Evolutionary conservation across 164 flowering plant genomes (phyloP).

Genomic region (Nymphaea colorata): DNA sequence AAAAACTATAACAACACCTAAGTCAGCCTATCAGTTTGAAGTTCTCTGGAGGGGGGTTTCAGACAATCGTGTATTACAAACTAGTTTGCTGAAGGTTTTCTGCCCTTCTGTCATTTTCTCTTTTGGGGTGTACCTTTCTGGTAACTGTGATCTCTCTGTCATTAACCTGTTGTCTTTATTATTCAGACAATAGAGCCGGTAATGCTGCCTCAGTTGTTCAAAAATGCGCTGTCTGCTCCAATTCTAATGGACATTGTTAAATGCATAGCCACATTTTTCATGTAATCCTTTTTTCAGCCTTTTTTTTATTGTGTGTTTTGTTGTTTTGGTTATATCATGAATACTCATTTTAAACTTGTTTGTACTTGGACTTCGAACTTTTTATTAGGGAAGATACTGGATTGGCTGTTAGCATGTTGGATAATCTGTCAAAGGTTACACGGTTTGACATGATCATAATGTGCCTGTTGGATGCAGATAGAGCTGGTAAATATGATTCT

Average conservation of each 20-base stretch:
- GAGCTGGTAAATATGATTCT: slow-evolving; percentile 10
- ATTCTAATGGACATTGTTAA: slow-evolving; percentile 58
- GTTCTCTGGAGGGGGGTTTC: slow-evolving; percentile 74
- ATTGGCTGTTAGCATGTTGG: slow-evolving; percentile 47
- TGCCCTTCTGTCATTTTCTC: background rate
- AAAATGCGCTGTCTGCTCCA: slow-evolving; percentile 70
- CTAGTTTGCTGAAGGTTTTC: slow-evolving; percentile 63
- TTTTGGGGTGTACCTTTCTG: background rate
- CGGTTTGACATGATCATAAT: slow-evolving; percentile 79
- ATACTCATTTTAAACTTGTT: background rate
- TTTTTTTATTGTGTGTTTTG: background rate
- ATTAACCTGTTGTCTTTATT: background rate
- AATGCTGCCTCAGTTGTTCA: slow-evolving; percentile 66
- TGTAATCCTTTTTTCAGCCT: slow-evolving; percentile 26
- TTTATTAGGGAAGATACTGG: slow-evolving; percentile 65
- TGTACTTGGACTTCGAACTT: background rate
- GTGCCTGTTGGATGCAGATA: slow-evolving; percentile 66
- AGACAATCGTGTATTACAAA: slow-evolving; percentile 59
- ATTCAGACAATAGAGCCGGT: slow-evolving; percentile 54
- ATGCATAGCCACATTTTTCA: slow-evolving; percentile 64
- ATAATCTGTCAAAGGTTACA: slow-evolving; percentile 55
- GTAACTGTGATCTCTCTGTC: background rate
- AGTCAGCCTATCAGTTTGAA: slow-evolving; percentile 89
- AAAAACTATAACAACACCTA: slow-evolving; percentile 56
- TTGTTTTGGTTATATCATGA: background rate